Percentiles rank a stretch among this genome's conserved stretches.
Evolutionary conservation across 208 protist species (phyloP).

Genomic region (Entamoeba dispar): DNA sequence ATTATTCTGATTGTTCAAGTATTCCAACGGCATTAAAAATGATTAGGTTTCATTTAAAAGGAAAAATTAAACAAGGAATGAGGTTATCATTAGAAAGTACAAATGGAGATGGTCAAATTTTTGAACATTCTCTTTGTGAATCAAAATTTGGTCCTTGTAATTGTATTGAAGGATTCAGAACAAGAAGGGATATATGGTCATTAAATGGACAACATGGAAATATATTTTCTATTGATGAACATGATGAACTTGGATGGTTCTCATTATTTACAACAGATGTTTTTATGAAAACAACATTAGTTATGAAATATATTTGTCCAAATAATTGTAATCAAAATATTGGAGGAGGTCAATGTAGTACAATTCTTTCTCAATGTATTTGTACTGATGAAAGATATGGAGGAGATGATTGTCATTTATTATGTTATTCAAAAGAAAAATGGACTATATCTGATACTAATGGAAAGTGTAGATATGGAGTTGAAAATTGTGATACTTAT

Average conservation of each 20-base stretch:
- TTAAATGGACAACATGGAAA: neutral
- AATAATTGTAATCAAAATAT: neutral
- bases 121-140: neutral
- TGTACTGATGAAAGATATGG: neutral
- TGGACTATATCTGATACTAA: neutral
- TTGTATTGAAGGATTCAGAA: neutral
- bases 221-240: neutral
- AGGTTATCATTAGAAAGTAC: neutral
- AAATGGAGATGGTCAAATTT: neutral
- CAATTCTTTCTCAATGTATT: neutral
- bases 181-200: neutral
- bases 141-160: neutral
- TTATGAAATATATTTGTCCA: neutral
- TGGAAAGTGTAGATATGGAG: neutral
- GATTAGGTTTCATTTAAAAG: neutral
- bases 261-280: neutral
- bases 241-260: neutral
- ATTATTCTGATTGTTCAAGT: neutral
- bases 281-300: neutral
- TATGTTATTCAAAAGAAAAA: neutral
- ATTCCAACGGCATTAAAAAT: neutral
- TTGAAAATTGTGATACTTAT: neutral
- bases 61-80: neutral
- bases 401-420: neutral
- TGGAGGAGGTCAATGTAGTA: neutral